Evolutionary conservation across 352 stramenopile species (phyloP).

Genomic region (Globisporangium paroecandrum): DNA sequence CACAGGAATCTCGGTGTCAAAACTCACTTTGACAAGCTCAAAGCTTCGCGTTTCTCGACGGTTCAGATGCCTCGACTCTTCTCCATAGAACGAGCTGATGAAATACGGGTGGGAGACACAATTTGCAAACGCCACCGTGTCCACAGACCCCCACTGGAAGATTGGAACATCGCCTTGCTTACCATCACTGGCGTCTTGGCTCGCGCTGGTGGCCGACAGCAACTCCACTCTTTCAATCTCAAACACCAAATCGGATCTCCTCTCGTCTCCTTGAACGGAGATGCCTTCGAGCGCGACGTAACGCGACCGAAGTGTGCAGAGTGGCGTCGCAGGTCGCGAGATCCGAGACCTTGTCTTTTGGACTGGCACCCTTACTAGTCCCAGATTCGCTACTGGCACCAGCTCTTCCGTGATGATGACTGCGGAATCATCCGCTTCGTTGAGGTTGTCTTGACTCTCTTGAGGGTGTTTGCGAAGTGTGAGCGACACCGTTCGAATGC

Average conservation of each 20-base stretch:
- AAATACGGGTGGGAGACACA: conserved; percentile 79
- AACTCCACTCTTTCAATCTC: conserved; percentile 70
- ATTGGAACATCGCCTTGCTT: conserved; percentile 30
- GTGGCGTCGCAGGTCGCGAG: conserved; percentile 53
- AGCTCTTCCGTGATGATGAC: conserved; percentile 41
- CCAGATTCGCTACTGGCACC: conserved; percentile 80
- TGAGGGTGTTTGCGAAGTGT: conserved; percentile 62
- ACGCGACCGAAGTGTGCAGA: conserved; percentile 48
- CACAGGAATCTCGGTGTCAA: conserved; percentile 58
- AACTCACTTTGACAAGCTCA: conserved; percentile 66
- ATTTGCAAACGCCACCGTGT: conserved; percentile 37
- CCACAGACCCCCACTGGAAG: conserved; percentile 44
- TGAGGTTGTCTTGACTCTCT: conserved; percentile 13
- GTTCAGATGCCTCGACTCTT: conserved; percentile 46
- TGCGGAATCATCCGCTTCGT: conserved; percentile 18
- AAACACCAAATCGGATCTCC: conserved; percentile 52
- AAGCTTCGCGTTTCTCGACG: conserved; percentile 52
- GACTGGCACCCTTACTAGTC: conserved; percentile 62
- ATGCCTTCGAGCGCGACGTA: conserved; percentile 54
- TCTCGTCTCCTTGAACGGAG: conserved; percentile 25
- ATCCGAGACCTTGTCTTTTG: conserved; percentile 40
- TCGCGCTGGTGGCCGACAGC: conserved; percentile 25
- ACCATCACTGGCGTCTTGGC: conserved; percentile 19
- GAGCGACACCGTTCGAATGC: conserved; percentile 50
- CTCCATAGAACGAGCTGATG: conserved; percentile 61